Evolutionary conservation across 345 rosid species (phyloP).

Genomic region (Rhizophora apiculata): DNA sequence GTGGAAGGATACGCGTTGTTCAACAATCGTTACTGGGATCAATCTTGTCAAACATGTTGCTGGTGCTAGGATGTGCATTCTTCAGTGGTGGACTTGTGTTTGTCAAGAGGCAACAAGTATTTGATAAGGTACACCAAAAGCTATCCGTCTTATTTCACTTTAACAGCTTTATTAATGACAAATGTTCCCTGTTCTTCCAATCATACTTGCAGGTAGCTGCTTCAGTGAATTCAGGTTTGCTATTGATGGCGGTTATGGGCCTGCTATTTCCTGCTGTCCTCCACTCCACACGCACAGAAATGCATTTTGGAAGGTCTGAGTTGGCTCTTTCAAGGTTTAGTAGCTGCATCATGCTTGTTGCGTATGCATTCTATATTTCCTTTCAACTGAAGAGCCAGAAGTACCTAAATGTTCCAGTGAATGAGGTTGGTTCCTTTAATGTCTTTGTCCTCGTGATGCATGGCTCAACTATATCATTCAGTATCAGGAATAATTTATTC

Average conservation of each 20-base stretch:
- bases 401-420: conserved; percentile 14
- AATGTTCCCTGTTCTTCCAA: not conserved
- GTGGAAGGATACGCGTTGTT: conserved; percentile 47
- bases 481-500: not conserved
- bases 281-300: conserved; percentile 44
- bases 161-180: not conserved
- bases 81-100: conserved; percentile 47
- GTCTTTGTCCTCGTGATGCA: not conserved
- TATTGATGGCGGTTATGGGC: conserved; percentile 31
- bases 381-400: conserved; percentile 44
- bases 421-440: conserved; percentile 28
- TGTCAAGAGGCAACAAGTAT: conserved; percentile 38
- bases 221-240: conserved; percentile 38
- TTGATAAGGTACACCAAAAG: conserved; percentile 32
- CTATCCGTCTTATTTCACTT: not conserved
- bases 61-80: conserved; percentile 56
- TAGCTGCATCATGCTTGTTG: conserved; percentile 49
- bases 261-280: conserved; percentile 48
- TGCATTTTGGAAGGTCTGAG: conserved; percentile 51
- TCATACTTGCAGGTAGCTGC: conserved; percentile 41
- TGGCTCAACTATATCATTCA: not conserved
- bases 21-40: conserved; percentile 54
- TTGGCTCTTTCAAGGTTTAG: conserved; percentile 53
- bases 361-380: conserved; percentile 44
- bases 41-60: conserved; percentile 52